Percentiles rank a stretch among this genome's conserved stretches.
Conservation (phyloP, 768 basidiomycete genomes). For the Lentinula sp. region DNA sequence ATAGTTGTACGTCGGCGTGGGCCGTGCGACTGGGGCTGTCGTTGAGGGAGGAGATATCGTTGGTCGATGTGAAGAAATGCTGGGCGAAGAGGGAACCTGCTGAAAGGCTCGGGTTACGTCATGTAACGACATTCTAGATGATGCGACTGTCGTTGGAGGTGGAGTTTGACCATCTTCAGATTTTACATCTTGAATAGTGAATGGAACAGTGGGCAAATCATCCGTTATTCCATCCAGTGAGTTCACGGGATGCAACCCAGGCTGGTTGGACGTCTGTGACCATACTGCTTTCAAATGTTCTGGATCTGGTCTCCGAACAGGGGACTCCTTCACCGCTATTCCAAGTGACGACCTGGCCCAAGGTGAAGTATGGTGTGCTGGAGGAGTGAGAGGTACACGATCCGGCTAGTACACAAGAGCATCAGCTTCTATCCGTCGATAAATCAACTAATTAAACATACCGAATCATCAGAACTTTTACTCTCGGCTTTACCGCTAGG, state of each 20-base stretch:
- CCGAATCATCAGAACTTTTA: conserved; percentile 50
- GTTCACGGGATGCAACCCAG: conserved; percentile 63
- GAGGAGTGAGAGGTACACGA: conserved; percentile 41
- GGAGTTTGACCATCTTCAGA: conserved; percentile 82
- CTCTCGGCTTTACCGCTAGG: conserved; percentile 34
- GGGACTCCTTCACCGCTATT: conserved; percentile 60
- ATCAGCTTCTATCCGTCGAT: conserved; percentile 9
- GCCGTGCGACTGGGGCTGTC: conserved; percentile 41
- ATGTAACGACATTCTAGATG: conserved; percentile 73
- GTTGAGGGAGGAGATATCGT: conserved; percentile 46
- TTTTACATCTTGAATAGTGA: conserved; percentile 80
- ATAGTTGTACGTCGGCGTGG: conserved; percentile 20
- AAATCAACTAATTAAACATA: conserved; percentile 23
- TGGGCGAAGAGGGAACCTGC: conserved; percentile 63
- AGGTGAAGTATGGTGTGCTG: conserved; percentile 34
- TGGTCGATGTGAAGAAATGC: conserved; percentile 38
- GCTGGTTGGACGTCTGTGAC: conserved; percentile 72
- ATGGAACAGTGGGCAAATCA: conserved; percentile 74
- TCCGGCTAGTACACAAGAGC: conserved; percentile 26
- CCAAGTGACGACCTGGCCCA: conserved; percentile 55
- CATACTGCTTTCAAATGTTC: conserved; percentile 82
- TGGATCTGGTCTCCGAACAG: conserved; percentile 68
- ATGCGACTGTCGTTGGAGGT: conserved; percentile 51
- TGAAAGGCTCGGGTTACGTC: conserved; percentile 87
- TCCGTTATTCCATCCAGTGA: conserved; percentile 82